phyloP scores from a whole-genome alignment of 768 basidiomycete genomes.

The Kwoniella dendrophila region DNA sequence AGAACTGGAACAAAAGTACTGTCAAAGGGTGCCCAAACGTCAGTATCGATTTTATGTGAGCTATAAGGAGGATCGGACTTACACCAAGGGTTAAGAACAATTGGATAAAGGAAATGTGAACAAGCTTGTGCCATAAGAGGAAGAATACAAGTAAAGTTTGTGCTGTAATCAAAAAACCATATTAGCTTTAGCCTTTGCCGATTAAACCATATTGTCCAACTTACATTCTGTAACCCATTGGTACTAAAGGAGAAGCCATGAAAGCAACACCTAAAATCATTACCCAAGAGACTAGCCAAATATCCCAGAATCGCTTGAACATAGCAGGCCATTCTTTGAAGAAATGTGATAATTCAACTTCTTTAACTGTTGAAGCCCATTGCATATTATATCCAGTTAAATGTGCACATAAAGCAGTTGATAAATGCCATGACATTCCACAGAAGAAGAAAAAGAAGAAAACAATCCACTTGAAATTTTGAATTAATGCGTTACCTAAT shows the following conservation, averaged over 20 bases:
- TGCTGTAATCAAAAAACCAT: constrained; percentile 18
- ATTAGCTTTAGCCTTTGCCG: background rate
- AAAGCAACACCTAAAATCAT: constrained; percentile 62
- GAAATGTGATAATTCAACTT: constrained; percentile 73
- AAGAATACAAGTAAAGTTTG: constrained; percentile 52
- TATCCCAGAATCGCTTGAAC: constrained; percentile 72
- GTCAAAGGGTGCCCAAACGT: background rate
- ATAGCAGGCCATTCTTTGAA: constrained; percentile 87
- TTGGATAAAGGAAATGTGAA: constrained; percentile 52
- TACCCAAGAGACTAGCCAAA: constrained; percentile 60
- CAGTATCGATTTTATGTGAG: constrained; percentile 9
- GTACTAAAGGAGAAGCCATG: constrained; percentile 63
- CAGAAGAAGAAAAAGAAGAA: constrained; percentile 67
- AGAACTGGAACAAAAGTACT: constrained; percentile 51
- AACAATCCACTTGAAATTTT: constrained; percentile 57
- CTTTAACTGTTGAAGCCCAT: constrained; percentile 81
- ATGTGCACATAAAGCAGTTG: constrained; percentile 65
- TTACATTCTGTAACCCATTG: constrained; percentile 67
- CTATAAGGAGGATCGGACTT: constrained; percentile 4
- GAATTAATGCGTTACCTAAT: constrained; percentile 49
- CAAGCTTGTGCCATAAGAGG: constrained; percentile 50
- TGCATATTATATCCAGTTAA: constrained; percentile 65
- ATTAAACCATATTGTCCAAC: constrained; percentile 1
- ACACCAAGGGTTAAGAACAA: constrained; percentile 52
- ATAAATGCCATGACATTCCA: constrained; percentile 71